Base-by-base conservation (phyloP, 2,329 filamentous ascomycete species). In the Pyrenophora seminiperda region DNA sequence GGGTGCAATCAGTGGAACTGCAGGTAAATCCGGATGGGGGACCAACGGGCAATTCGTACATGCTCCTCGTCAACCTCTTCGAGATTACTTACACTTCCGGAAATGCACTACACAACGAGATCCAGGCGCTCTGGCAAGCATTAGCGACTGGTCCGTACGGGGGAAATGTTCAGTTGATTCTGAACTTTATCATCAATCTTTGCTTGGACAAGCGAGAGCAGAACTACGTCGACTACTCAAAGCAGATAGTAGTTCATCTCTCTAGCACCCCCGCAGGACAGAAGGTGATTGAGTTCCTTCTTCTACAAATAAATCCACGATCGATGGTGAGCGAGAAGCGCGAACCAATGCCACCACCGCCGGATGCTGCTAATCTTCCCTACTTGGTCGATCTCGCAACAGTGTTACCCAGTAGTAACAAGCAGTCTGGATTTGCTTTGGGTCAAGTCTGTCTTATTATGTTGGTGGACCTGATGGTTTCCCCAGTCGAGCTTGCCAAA, bases 161-260 rank as follows among this genome's bases (percentile, higher is more conserved):
- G 7, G 93, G 92, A 15, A 99, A 99, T 65, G 94, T 99, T 9
- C 90, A 95, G 47, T 79, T 99, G 27, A 90, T 97, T 10, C 82
- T 99, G 1, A 92, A 97, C 70, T 99, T 99, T 68, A 94, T 99
- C 73, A 97, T 99, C 73, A 87, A 86, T 20, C 82, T 97, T 4
- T 99, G 94, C 62, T 78, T 99, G 9, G 94, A 99, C 65, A 86
- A 93, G 24, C 86, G 93, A 40, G 95, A 99, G 71, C 94, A 99
- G 66, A 97, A 97, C 63, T 99, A 97, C 72, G 93, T 99, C 47
- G 91, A 97, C 62, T 96, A 95, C 68, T 93, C 93, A 4, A 99
- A 97, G 76, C 94, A 99, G 72, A 94, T 99, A 43, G 91, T 97
- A 13, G 95, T 99, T 0, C 97, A 97, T 70, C 74, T 99, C 4